Conservation (phyloP, 2,329 filamentous ascomycete genomes). For the Xenoacremonium recifei region DNA sequence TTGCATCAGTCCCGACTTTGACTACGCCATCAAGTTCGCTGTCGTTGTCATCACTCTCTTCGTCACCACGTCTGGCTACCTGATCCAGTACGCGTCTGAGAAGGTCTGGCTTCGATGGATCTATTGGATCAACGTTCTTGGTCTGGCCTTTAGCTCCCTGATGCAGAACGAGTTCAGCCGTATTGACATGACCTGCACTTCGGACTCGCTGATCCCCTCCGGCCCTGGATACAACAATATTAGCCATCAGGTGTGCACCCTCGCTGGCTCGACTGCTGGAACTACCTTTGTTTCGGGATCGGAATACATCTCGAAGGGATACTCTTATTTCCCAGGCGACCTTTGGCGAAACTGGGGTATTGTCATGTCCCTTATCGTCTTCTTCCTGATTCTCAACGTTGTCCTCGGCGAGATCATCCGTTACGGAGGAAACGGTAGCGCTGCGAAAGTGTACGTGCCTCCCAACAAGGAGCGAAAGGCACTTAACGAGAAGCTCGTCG, state of each 20-base stretch:
- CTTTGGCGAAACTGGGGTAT: slow-evolving; percentile 87
- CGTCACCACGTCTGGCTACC: slow-evolving; percentile 76
- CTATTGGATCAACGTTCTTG: slow-evolving; percentile 73
- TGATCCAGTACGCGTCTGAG: slow-evolving; percentile 75
- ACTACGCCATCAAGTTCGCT: slow-evolving; percentile 81
- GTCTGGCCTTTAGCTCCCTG: slow-evolving; percentile 71
- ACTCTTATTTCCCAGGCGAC: slow-evolving; percentile 63
- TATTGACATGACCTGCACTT: slow-evolving; percentile 66
- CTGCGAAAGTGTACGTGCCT: slow-evolving; percentile 73
- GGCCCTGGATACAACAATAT: slow-evolving; percentile 70
- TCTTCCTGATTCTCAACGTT: slow-evolving; percentile 74
- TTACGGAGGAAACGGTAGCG: slow-evolving; percentile 77
- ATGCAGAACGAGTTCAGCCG: slow-evolving; percentile 85
- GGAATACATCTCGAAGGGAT: slow-evolving; percentile 67
- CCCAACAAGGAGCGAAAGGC: slow-evolving; percentile 65
- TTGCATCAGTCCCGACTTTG: slow-evolving; percentile 75
- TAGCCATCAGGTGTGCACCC: slow-evolving; percentile 76
- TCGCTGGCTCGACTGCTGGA: slow-evolving; percentile 69
- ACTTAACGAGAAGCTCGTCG: slow-evolving; percentile 61
- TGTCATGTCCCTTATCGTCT: slow-evolving; percentile 70
- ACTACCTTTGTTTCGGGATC: slow-evolving; percentile 61
- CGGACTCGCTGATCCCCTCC: slow-evolving; percentile 66
- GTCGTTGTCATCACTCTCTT: slow-evolving; percentile 79
- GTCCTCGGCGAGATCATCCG: slow-evolving; percentile 76
- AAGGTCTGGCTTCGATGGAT: slow-evolving; percentile 80